Base-by-base conservation (phyloP, 108 stramenopile species). In the Phaeodactylum tricornutum region DNA sequence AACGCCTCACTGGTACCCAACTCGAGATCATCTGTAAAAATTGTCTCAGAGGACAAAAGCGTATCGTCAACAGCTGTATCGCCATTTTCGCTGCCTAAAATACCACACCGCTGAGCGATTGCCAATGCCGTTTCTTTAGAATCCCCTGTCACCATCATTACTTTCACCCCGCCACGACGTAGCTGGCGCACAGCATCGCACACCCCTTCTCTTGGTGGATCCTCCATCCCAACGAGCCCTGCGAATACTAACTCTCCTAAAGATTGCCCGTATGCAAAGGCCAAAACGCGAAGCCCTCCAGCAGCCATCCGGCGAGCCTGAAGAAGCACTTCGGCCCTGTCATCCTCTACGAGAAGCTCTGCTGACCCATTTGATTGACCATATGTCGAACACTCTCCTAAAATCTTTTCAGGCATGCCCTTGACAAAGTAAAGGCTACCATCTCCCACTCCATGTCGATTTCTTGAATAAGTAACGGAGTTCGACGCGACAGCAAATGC, bases 111-210 rank as follows among this genome's bases (percentile, higher is more conserved):
- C 21, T 66, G 50, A 0, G 92, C 96, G 46, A 98, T 92, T 0
- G 95, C 92, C 20, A 95, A 40, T 1, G 96, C 97, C 11, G 97
- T 98, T 46, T 89, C 92, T 40, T 93, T 79, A 11, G 84, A 70
- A 64, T 98, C 98, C 14, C 98, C 98, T 0, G 98, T 98, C 25
- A 98, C 87, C 96, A 98, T 98, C 47, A 93, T 69, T 15, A 93
- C 87, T 30, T 86, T 75, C 0, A 94, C 88, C 12, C 93, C 92
- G 44, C 86, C 64, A 33, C 60, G 70, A 39, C 89, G 81, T 33
- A 96, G 63, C 20, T 71, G 64, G 19, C 66, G 39, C 28, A 96
- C 88, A 33, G 87, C 77, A 31, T 80, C 74, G 6, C 59, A 47
- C 1, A 91, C 96, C 17, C 89, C 92, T 2, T 74, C 72, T 17